A percentile compares a stretch with the other conserved stretches of the same genome.
phyloP scores from a whole-genome alignment of 371 early-diverging fungal genomes.

The Dinochytrium kinnereticum region DNA sequence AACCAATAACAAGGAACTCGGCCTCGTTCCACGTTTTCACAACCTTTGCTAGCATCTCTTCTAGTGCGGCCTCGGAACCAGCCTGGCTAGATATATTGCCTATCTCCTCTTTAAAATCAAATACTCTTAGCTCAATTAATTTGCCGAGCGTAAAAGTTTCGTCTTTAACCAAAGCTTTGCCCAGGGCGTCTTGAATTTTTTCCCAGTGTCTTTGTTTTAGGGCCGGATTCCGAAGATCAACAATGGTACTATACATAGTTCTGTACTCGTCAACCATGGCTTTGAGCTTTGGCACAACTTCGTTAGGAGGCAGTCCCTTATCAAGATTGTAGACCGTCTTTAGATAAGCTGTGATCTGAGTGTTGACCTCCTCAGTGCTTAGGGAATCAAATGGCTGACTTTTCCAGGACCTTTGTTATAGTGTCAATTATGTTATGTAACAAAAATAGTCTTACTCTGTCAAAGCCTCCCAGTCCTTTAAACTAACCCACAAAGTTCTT shows the following conservation, averaged over 20 bases:
- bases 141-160: conserved; percentile 42
- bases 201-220: conserved; percentile 51
- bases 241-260: conserved; percentile 43
- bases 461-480: conserved; percentile 51
- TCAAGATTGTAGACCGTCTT: conserved; percentile 52
- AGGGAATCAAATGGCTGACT: conserved; percentile 47
- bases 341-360: conserved; percentile 43
- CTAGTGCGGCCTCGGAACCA: conserved; percentile 48
- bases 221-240: conserved; percentile 48
- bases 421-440: no score
- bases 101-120: conserved; percentile 52
- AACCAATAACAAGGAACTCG: conserved; percentile 57
- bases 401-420: conserved; percentile 41
- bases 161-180: conserved; percentile 45
- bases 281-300: conserved; percentile 41
- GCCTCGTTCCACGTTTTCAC: conserved; percentile 60
- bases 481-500: conserved; percentile 46
- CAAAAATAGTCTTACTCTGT: conserved; percentile 38
- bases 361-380: conserved; percentile 54
- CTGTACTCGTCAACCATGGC: conserved; percentile 46
- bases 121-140: conserved; percentile 47
- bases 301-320: conserved; percentile 55
- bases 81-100: conserved; percentile 49
- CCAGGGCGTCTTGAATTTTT: conserved; percentile 44
- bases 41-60: conserved; percentile 54